Evolutionary conservation across 257 asterid species (phyloP).

Genomic region (Cynanchum wilfordii): DNA sequence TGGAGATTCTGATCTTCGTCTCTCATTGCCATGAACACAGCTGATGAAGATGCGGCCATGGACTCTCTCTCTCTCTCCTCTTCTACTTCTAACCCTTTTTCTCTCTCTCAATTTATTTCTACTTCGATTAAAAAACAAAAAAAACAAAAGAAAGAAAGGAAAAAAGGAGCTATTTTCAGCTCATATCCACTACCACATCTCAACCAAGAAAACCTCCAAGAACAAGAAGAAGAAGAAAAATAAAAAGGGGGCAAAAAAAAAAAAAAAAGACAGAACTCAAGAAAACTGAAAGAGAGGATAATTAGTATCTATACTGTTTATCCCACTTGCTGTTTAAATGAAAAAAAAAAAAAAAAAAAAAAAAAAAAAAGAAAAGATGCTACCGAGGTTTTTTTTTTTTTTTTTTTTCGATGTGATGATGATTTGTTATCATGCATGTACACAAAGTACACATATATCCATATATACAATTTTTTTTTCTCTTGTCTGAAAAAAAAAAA

Average conservation of each 20-base stretch:
- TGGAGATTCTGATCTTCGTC: conserved; percentile 6
- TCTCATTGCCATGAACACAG: conserved; percentile 21
- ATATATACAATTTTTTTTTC: conserved; percentile 1
- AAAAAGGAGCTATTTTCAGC: neutral
- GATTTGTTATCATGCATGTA: conserved; percentile 44
- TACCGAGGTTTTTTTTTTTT: conserved; percentile 15
- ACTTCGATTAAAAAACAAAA: neutral
- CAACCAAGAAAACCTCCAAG: neutral
- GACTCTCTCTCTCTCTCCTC: neutral
- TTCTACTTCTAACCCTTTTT: neutral
- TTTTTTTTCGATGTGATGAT: conserved; percentile 20
- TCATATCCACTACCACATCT: neutral
- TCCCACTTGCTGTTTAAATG: conserved; percentile 38
- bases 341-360: conserved; percentile 17
- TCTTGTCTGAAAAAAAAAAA: neutral
- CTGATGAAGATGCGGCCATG: conserved; percentile 46
- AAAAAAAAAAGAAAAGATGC: conserved; percentile 35
- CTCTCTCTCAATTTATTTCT: neutral
- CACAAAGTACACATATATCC: conserved; percentile 31
- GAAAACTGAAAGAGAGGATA: neutral
- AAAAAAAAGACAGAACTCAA: neutral
- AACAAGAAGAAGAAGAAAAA: neutral
- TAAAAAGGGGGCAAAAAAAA: neutral
- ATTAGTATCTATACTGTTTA: conserved; percentile 21
- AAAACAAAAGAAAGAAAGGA: neutral